Base-by-base conservation (phyloP, 345 rosid species). In the Carallia pectinifolia region DNA sequence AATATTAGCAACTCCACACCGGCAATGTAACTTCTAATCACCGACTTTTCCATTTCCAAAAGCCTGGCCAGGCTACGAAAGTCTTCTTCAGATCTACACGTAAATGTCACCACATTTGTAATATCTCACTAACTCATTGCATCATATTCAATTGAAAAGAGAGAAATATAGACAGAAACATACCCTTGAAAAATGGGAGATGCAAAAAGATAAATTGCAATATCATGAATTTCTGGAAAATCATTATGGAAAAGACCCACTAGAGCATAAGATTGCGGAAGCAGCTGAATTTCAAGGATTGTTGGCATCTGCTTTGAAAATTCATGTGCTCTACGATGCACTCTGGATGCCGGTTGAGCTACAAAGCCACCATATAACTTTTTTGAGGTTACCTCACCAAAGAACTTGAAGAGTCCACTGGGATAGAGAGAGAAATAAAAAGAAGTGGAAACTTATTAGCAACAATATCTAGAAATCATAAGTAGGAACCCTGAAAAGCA, bases 391-490 rank as follows among this genome's bases (percentile, higher is more conserved):
- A 74, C 76, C 69, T 78, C 60, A 64, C 78, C 79, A 47, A 34
- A n/a, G 73, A 80, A 67, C 72, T 74, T 72, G 74, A 87, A 87
- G 58, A 79, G 71, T 47, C 93, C 96, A 54, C 93, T 90, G 64
- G 56, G 44, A 53, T 39, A 60, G 34, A 50, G 2, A 65, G 23
- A 38, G 31, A 4, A 58, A 33, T 40, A 31, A 56, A 44, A 56
- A 44, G 50, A 44, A 44, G 17, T 39, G 23, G 50, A 13, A 5
- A 55, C 23, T 67, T 37, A 48, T 39, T 16, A 58, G 29, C 6
- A 52, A 1, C 7, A 39, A 53, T 17, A 29, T 52, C 37, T 16
- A 38, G n/a, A 15, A 23, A 38, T 40, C 5, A 38, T 38, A 30
- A 30, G 37, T 6, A 58, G 27, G 34, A 15, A 67, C 17, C 47